These are phyloP conservation scores for Acanthamoeba culbertsoni DNA, from an alignment of 208 protist genomes.

Conservation along the genomic window DNA sequence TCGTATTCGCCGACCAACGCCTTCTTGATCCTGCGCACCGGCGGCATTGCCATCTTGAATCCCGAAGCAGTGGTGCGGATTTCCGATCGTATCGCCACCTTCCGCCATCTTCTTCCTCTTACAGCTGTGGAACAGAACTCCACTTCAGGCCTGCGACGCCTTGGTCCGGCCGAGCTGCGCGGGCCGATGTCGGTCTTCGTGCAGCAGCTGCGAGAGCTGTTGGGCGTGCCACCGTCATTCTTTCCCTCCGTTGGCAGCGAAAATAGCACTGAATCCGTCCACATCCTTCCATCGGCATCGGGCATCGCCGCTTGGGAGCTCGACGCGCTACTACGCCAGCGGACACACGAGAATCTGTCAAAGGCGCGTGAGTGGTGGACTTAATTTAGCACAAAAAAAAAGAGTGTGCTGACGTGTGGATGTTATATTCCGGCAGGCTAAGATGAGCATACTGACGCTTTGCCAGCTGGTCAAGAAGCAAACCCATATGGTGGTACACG, in stretches of 20 bases:
- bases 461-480: constrained; percentile 64
- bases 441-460: constrained; percentile 60
- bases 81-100: neutral
- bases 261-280: neutral
- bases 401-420: neutral
- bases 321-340: constrained; percentile 44
- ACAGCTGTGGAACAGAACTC: neutral
- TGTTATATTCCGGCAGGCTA: neutral
- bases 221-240: constrained; percentile 26
- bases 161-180: neutral
- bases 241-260: neutral
- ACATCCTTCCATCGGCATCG: neutral
- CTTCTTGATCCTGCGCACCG: constrained; percentile 77
- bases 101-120: neutral
- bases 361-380: neutral
- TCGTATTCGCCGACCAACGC: constrained; percentile 43
- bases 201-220: constrained; percentile 69
- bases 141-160: neutral
- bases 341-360: constrained; percentile 47
- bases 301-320: constrained; percentile 30
- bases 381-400: neutral
- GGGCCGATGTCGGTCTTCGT: constrained; percentile 52
- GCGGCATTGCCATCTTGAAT: constrained; percentile 79
- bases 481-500: constrained; percentile 72
- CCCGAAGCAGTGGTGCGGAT: neutral